A percentile compares a stretch with the other conserved stretches of the same genome.
These are phyloP conservation scores for Beauveria pseudobassiana DNA, from an alignment of 2,329 filamentous ascomycete genomes.

Conservation along the genomic window DNA sequence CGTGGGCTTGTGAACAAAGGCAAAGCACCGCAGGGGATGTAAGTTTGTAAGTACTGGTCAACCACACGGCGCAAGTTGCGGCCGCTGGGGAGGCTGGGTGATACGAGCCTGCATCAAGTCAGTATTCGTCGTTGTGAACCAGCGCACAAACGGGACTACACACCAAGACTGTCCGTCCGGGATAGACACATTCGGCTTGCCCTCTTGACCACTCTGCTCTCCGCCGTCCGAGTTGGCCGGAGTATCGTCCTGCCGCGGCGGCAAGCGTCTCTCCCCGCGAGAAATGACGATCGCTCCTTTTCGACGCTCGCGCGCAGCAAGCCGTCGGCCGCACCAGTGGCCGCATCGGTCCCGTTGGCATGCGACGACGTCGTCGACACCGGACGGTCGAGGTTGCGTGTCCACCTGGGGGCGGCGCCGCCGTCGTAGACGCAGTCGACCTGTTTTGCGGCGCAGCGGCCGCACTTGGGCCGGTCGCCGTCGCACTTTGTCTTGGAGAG, in stretches of 20 bases:
- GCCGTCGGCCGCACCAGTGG: slow-evolving; percentile 6
- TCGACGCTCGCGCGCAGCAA: background rate
- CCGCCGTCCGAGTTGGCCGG: slow-evolving; percentile 4
- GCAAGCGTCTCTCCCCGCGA: slow-evolving; percentile 7
- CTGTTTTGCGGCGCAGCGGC: slow-evolving; percentile 26
- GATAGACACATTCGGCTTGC: background rate
- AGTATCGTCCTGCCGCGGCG: slow-evolving; percentile 6
- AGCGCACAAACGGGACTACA: background rate
- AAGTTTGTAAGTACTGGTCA: slow-evolving; percentile 31
- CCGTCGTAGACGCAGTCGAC: slow-evolving; percentile 32
- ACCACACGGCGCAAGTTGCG: slow-evolving; percentile 29
- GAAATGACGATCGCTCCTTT: slow-evolving; percentile 6
- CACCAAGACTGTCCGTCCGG: slow-evolving; percentile 15
- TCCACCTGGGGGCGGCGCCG: slow-evolving; percentile 30
- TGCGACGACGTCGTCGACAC: background rate
- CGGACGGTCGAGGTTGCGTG: slow-evolving; percentile 24
- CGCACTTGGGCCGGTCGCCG: slow-evolving; percentile 32
- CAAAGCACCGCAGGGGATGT: slow-evolving; percentile 33
- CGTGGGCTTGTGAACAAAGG: slow-evolving; percentile 33
- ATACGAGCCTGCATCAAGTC: slow-evolving; percentile 23
- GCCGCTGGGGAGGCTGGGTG: slow-evolving; percentile 24
- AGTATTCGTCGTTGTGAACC: background rate
- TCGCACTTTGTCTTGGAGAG: slow-evolving; percentile 36
- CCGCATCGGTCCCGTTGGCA: slow-evolving; percentile 4
- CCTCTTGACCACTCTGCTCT: background rate